Evolutionary conservation across 2,329 filamentous ascomycete genomes (phyloP), one percentile per base, ranked within the genome.

Genomic region (Fusarium zealandicum): DNA sequence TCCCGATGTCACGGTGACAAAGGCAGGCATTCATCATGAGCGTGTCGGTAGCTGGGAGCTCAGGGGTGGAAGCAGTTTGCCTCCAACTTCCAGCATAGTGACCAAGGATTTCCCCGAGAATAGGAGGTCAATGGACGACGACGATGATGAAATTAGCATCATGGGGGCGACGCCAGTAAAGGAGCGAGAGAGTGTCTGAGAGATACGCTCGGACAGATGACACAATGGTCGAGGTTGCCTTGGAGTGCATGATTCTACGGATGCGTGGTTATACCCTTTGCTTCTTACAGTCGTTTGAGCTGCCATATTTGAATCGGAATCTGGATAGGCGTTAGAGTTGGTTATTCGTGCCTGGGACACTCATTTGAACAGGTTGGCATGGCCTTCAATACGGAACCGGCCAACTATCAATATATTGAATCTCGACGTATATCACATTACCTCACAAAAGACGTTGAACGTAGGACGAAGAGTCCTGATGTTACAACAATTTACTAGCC

Each of bases 1-100:
- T 46, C 64, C 69, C 0, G 80, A 82, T 50, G 68, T 82, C 3
- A 65, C 70, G 1, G 69, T 79, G 3, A 71, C 73, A 1, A 72
- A 69, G 36, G 66, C 66, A 6, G 80, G 80, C 1, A 68, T 61
- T 5, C 70, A 71, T 4, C 77, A 81, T 28, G 79, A 78, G 59
- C 74, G 80, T 6, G 65, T 77, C 12, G 80, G 79, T 1, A 81
- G 80, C 64, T 82, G 80, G 80, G 80, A 82, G 59, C 67, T 82
- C 44, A 69, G 67, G 13, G 55, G 54, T 2, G 60, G 55, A 5
- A 65, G 31, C 13, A 39, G 42, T 5, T 10, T 60, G 2, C 50
- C 59, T 13, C 45, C 44, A 13, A 55, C 38, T 20, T 68, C 47
- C 32, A 66, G 51, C 13, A 68, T 60, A 14, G 63, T 66, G 18